Evolutionary conservation across 2,329 filamentous ascomycete species (phyloP).

Genomic region (Trichoderma koningii): DNA sequence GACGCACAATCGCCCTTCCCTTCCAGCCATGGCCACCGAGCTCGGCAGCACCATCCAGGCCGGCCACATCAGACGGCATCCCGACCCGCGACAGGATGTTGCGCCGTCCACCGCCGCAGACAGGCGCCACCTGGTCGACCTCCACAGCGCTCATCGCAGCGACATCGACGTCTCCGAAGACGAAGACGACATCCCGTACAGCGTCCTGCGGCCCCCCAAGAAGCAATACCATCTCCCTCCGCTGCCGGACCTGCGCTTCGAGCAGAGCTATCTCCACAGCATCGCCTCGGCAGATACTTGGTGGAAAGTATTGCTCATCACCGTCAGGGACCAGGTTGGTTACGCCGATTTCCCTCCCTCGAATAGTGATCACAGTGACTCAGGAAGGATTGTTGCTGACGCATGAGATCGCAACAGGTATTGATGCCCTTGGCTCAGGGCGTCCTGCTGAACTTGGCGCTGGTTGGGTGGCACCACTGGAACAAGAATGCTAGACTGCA

Average conservation of each 20-base stretch:
- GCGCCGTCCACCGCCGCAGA: slow-evolving; percentile 49
- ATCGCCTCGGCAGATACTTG: slow-evolving; percentile 77
- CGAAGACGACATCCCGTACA: slow-evolving; percentile 63
- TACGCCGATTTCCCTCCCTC: background rate
- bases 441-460: slow-evolving; percentile 79
- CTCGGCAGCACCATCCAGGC: slow-evolving; percentile 80
- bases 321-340: slow-evolving; percentile 79
- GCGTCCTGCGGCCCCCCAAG: slow-evolving; percentile 59
- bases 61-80: slow-evolving; percentile 71
- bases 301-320: slow-evolving; percentile 81
- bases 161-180: slow-evolving; percentile 40
- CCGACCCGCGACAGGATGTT: slow-evolving; percentile 72
- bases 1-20: background rate
- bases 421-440: slow-evolving; percentile 87
- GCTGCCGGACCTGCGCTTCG: slow-evolving; percentile 89
- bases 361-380: background rate
- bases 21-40: slow-evolving; percentile 56
- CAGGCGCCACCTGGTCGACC: slow-evolving; percentile 19
- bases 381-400: slow-evolving; percentile 11
- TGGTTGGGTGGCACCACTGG: slow-evolving; percentile 88
- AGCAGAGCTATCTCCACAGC: slow-evolving; percentile 95
- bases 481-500: slow-evolving; percentile 76
- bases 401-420: slow-evolving; percentile 53
- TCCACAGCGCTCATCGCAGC: slow-evolving; percentile 29
- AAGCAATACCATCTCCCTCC: slow-evolving; percentile 55